Evolutionary conservation across 2,329 filamentous ascomycete species (phyloP), one percentile per base, ranked within the genome.

Genomic region (Aspergillus sp.): DNA sequence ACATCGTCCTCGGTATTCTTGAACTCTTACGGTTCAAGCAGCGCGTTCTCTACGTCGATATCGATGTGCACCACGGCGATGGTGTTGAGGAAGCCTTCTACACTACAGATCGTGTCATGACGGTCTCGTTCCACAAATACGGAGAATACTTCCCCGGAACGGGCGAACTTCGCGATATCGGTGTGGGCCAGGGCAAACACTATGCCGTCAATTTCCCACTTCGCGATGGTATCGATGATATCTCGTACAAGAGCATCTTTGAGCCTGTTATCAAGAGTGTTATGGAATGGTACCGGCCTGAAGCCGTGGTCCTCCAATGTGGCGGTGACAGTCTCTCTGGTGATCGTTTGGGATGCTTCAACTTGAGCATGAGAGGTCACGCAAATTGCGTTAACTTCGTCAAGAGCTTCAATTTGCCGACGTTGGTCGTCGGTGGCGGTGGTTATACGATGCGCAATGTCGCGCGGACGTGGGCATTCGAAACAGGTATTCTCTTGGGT

Each of bases 401-500:
- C 51, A 85, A 85, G 65, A 81, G 77, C 55, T 86, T 85, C 63
- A 78, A 80, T 51, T 70, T 84, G 15, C 83, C 83, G 0, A 82
- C 81, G 1, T 72, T 86, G 50, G 78, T 86, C 7, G 73, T 86
- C 7, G 83, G 83, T 43, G 83, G 83, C 37, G 83, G 83, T 56
- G 83, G 83, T 35, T 86, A 86, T 60, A 86, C 83, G 1, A 85
- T 85, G 81, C 75, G 83, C 46, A 86, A 79, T 51, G 76, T 79
- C 44, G 73, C 76, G 41, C 75, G 82, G 43, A 84, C 82, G 1
- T 84, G 80, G 81, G 74, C 74, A 19, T 80, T 75, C 58, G 73
- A 96, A 81, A 86, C 71, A 57, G 91, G 91, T 55, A 80, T 90
- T 49, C 78, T 97, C 7, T 88, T 96, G 17, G 88, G 88, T 23